phyloP scores from a whole-genome alignment of 495 filamentous ascomycete species.

The Aspergillus nidulans region DNA sequence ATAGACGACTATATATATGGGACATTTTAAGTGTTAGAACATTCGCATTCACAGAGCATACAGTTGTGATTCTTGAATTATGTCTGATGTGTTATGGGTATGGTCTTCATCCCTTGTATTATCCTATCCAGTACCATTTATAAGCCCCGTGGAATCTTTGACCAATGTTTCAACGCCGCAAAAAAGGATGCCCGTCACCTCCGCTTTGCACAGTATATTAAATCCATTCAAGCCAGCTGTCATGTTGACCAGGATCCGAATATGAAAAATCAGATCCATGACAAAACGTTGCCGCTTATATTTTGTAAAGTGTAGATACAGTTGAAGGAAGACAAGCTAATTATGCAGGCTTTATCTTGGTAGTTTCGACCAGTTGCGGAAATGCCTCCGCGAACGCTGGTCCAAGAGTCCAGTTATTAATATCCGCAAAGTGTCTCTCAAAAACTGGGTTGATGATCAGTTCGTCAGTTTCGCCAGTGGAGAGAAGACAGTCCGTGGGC shows the following conservation, averaged over 20 bases:
- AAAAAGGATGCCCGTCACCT: background rate
- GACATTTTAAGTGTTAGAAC: too few relatives aligned
- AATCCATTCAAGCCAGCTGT: background rate
- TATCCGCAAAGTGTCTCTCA: slow-evolving; percentile 62
- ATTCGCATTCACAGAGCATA: too few relatives aligned
- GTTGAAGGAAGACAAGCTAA: background rate
- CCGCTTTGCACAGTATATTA: background rate
- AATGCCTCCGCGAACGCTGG: slow-evolving; percentile 59
- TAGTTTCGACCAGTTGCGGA: slow-evolving; percentile 55
- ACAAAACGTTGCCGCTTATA: background rate
- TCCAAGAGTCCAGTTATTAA: slow-evolving; percentile 77
- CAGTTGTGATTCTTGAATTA: too few relatives aligned
- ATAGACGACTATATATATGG: too few relatives aligned
- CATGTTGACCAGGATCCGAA: background rate
- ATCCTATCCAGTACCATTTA: slow-evolving; percentile 4
- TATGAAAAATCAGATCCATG: background rate
- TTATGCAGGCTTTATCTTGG: slow-evolving; percentile 36
- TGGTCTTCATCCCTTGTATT: background rate
- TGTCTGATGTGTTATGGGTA: background rate
- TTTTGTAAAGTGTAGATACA: background rate
- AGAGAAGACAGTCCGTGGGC: slow-evolving; percentile 54
- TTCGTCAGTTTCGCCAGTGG: slow-evolving; percentile 51
- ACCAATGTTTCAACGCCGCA: background rate
- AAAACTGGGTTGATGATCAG: slow-evolving; percentile 75
- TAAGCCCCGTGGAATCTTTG: background rate